These are phyloP conservation scores for Astrothelium macrocarpum DNA, from an alignment of 495 filamentous ascomycete genomes.

Conservation along the genomic window DNA sequence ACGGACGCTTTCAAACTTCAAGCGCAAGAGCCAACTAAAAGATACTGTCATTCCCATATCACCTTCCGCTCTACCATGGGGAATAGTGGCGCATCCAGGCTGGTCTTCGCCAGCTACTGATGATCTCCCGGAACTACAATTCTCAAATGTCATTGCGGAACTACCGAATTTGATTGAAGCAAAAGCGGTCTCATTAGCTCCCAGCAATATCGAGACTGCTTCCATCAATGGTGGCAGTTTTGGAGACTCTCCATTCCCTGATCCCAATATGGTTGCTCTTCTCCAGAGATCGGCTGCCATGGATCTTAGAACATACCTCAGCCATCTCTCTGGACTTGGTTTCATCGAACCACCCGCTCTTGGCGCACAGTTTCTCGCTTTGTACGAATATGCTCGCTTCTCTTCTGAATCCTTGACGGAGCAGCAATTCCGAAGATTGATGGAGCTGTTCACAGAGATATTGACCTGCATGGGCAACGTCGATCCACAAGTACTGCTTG, in stretches of 20 bases:
- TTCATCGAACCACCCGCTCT: conserved; percentile 51
- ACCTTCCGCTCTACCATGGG: conserved; percentile 56
- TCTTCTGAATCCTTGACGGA: conserved; percentile 52
- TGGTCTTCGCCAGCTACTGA: conserved; percentile 70
- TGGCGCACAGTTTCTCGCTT: conserved; percentile 53
- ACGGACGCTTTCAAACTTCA: conserved; percentile 11
- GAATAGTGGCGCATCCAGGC: conserved; percentile 69
- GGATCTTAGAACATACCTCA: conserved; percentile 74
- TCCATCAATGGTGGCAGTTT: background rate
- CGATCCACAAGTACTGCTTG: conserved; percentile 28
- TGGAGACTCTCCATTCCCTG: conserved; percentile 32
- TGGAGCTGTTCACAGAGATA: conserved; percentile 80
- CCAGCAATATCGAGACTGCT: conserved; percentile 41
- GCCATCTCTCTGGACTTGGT: conserved; percentile 54
- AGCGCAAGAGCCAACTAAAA: conserved; percentile 12
- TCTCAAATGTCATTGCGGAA: conserved; percentile 70
- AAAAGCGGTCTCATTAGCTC: conserved; percentile 75
- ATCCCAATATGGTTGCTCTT: conserved; percentile 55
- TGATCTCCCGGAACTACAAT: conserved; percentile 71
- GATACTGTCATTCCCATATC: conserved; percentile 29
- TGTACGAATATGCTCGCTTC: conserved; percentile 81
- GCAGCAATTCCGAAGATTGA: conserved; percentile 64
- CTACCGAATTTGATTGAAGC: conserved; percentile 89
- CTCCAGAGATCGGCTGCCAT: conserved; percentile 62
- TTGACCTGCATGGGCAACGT: conserved; percentile 64